phyloP scores from a whole-genome alignment of 2,329 filamentous ascomycete species.

The Fonsecaea monophora region DNA sequence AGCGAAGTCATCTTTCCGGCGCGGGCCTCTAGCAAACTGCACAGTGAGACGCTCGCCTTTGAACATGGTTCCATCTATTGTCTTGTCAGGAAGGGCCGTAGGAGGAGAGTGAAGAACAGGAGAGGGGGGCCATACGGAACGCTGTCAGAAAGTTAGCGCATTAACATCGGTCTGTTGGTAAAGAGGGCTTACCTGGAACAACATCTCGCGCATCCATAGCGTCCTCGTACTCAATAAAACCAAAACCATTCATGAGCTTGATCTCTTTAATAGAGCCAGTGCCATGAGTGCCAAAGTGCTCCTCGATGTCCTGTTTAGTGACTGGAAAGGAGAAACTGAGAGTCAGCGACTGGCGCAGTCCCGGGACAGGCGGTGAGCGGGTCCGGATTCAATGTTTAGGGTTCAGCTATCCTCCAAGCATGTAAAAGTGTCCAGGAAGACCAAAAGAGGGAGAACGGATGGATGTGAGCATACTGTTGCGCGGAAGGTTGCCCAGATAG shows the following conservation, averaged over 20 bases:
- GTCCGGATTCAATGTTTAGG: conserved; percentile 26
- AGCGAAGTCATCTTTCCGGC: conserved; percentile 70
- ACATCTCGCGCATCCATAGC: conserved; percentile 97
- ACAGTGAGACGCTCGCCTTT: conserved; percentile 98
- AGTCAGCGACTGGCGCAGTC: conserved; percentile 35
- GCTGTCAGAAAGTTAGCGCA: conserved; percentile 27
- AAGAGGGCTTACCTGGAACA: conserved; percentile 78
- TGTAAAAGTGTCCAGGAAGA: conserved; percentile 34
- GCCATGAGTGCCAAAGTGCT: conserved; percentile 93
- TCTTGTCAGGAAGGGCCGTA: conserved; percentile 42
- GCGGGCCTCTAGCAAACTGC: conserved; percentile 92
- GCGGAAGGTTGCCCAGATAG: conserved; percentile 96
- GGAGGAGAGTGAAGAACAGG: conserved; percentile 1
- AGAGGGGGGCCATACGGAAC: conserved; percentile 30
- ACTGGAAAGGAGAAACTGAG: conserved; percentile 59
- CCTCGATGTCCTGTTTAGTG: conserved; percentile 96
- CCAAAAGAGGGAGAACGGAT: conserved; percentile 31
- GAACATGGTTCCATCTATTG: conserved; percentile 90
- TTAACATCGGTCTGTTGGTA: conserved; percentile 1
- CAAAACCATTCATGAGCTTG: conserved; percentile 99
- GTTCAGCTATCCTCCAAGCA: conserved; percentile 33
- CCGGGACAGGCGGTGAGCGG: conserved; percentile 20
- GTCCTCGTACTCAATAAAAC: conserved; percentile 99
- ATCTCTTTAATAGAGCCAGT: conserved; percentile 98
- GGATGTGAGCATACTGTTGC: conserved; percentile 74